Evolutionary conservation across 1,284 basidiomycete genomes (phyloP), one percentile per base, ranked within the genome.

Genomic region (Filobasidium uniguttulatum): DNA sequence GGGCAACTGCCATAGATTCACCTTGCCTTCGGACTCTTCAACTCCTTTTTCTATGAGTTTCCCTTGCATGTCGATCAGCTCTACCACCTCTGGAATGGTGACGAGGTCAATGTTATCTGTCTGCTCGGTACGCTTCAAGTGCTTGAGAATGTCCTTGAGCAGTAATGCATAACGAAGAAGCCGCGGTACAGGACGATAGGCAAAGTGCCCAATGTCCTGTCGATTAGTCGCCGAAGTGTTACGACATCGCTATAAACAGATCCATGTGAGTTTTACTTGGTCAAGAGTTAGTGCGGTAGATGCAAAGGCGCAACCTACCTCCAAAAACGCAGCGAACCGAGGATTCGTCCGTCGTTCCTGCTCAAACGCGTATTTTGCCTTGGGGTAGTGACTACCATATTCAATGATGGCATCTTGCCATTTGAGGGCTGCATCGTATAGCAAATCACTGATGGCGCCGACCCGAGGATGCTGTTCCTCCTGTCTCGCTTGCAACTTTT

Each of bases 321-420:
- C 84, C 4, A 89, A 76, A 63, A 97, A 93, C 0, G 72, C 69
- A 55, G 78, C 82, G 71, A 99, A 96, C 3, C 75, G 71, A 0
- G 75, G 72, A 62, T 96, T 98, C 49, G 73, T 80, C 23, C 73
- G 76, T 70, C 81, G 80, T 71, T 97, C 93, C 44, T 90, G 82
- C 51, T 90, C 86, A 50, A 97, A 83, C 50, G 84, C 76, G 63
- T 87, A 89, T 31, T 84, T 85, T 4, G 91, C 90, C 49, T 94
- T 85, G 1, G 93, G 91, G 63, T 94, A 94, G 67, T 91, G 84
- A 5, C 87, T 82, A 38, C 90, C 82, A 60, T 94, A 97, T 59
- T 86, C 81, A 75, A 87, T 79, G 66, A 98, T 98, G 14, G 85
- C 85, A 46, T 90, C 84, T 10, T 84, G 78, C 77, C 93, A 97